Base-by-base conservation (phyloP, 257 asterid species). In the Salvia splendens region DNA sequence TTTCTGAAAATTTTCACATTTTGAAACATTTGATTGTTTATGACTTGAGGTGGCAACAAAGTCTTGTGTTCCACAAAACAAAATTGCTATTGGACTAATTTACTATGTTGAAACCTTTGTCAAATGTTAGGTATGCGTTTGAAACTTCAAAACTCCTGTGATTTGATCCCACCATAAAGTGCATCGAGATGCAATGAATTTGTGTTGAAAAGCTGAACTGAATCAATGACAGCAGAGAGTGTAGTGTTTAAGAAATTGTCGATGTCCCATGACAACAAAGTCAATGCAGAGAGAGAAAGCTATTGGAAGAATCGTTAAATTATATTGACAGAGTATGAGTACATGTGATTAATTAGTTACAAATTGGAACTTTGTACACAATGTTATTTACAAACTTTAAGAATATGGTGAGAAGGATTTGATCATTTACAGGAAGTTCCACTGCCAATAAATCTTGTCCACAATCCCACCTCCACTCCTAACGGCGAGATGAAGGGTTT, bases 401-500 rank as follows among this genome's bases (percentile, higher is more conserved):
- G 33, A 83, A 74, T 24, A 24, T 78, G 84, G 86, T 71, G 46
- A 79, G 73, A 72, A 61, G 47, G 8, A 53, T 40, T 48, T 40
- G 7, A 47, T 45, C 41, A 74, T 83, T 80, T 83, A 94, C 82
- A 87, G 78, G 82, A 91, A 88, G 79, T 94, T 84, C 99, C 99
- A 94, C 69, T 92, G 98, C 98, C 97, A 86, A 46, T 83, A 94
- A 63, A 94, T 84, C 77, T 94, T 94, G 79, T 94, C 98, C 14
- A 94, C 99, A 46, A 94, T 94, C 49, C 99, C 99, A 5, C 98
- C 97, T 41, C 98, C 98, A 32, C 85, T 87, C 81, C 82, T 81
- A 65, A 94, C 97, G 0, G 99, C 99, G 64, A 94, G 76, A 67
- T 77, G 96, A 52, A 94, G 96, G n/a, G 93, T 94, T 61, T 94